Evolutionary conservation across 352 stramenopile species (phyloP).

Genomic region (Pythium rhizo-oryzae): DNA sequence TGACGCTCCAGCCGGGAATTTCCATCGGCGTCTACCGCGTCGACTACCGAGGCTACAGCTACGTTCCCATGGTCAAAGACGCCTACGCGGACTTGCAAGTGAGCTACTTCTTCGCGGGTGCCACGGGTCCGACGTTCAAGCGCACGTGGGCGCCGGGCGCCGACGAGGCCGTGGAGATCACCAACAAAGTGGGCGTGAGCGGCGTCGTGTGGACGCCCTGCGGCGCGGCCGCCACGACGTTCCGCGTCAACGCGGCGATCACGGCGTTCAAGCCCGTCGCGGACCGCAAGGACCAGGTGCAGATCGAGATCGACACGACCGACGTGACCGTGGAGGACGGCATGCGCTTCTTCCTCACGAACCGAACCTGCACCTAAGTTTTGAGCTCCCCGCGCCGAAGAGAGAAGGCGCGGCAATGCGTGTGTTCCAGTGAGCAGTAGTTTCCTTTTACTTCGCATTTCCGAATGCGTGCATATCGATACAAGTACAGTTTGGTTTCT

Average conservation of each 20-base stretch:
- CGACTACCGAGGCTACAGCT: conserved; percentile 40
- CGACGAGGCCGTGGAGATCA: conserved; percentile 30
- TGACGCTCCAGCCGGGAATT: conserved; percentile 31
- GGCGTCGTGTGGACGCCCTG: conserved; percentile 35
- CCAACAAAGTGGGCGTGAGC: conserved; percentile 26
- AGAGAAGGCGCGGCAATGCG: too few species aligned
- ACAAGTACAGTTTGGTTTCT: conserved; percentile 8
- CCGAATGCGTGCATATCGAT: neutral
- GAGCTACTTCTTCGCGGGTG: conserved; percentile 36
- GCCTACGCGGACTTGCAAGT: conserved; percentile 32
- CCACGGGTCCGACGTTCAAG: conserved; percentile 22
- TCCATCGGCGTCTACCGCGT: conserved; percentile 38
- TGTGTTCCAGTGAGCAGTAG: too few species aligned
- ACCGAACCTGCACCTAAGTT: neutral
- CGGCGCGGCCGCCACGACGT: conserved; percentile 25
- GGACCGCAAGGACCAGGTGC: conserved; percentile 22
- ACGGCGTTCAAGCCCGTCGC: conserved; percentile 22
- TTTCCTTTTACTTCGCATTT: neutral
- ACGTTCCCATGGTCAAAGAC: conserved; percentile 21
- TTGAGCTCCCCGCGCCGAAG: neutral
- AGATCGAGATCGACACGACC: conserved; percentile 36
- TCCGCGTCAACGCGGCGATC: conserved; percentile 39
- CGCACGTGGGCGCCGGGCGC: conserved; percentile 16
- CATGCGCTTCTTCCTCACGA: conserved; percentile 36
- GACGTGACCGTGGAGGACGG: conserved; percentile 33